phyloP scores from a whole-genome alignment of 1,284 basidiomycete genomes.

The Coniophora puteana region DNA sequence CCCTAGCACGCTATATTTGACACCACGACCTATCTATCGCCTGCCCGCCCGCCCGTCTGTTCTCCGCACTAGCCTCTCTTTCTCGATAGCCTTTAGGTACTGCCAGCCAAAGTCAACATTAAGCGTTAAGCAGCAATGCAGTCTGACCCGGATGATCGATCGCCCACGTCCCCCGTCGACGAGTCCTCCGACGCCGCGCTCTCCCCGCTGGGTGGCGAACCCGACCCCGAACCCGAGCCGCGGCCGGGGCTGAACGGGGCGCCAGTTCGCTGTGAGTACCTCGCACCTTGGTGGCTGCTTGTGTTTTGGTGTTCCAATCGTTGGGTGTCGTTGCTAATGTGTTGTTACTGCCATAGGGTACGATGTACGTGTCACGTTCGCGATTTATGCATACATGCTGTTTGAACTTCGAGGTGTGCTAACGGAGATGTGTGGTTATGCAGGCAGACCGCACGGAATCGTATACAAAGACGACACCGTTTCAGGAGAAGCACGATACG shows the following conservation, averaged over 20 bases:
- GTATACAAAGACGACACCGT: slow-evolving; percentile 76
- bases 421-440: slow-evolving; percentile 14
- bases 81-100: too few species aligned
- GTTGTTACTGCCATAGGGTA: slow-evolving; percentile 39
- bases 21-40: too few species aligned
- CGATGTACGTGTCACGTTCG: slow-evolving; percentile 42
- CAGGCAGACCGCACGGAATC: slow-evolving; percentile 78
- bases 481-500: slow-evolving; percentile 78
- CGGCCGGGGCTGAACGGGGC: slow-evolving; percentile 33
- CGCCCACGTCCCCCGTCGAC: slow-evolving; percentile 29
- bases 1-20: too few species aligned
- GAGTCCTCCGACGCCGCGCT: slow-evolving; percentile 17
- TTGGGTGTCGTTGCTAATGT: too few species aligned
- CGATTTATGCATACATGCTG: neutral
- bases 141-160: slow-evolving; percentile 7
- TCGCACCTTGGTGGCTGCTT: slow-evolving; percentile 1
- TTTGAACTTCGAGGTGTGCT: slow-evolving; percentile 3
- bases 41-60: too few species aligned
- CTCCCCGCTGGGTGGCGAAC: too few species aligned
- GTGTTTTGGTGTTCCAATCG: slow-evolving; percentile 1
- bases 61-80: too few species aligned
- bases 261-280: slow-evolving; percentile 38
- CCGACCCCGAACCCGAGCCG: slow-evolving; percentile 28
- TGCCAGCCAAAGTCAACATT: too few species aligned
- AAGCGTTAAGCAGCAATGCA: neutral